phyloP scores from a whole-genome alignment of 1,284 basidiomycete species.

The Heliocybe sulcata region DNA sequence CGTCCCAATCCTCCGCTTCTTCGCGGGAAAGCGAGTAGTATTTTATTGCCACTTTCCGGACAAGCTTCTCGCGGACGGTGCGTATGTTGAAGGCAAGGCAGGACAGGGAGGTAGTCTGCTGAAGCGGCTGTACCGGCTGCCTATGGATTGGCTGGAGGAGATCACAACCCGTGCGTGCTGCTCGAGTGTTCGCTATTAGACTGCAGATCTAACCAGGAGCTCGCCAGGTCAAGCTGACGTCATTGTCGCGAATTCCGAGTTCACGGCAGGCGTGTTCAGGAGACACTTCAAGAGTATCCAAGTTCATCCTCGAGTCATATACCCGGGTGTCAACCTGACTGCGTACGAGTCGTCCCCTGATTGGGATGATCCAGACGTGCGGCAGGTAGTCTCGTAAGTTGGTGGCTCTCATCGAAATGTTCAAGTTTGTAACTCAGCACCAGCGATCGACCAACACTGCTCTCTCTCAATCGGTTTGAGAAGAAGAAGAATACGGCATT shows the following conservation, averaged over 20 bases:
- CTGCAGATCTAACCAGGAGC: neutral
- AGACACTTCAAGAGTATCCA: constrained; percentile 69
- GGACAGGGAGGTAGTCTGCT: constrained; percentile 36
- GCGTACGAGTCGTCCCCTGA: constrained; percentile 51
- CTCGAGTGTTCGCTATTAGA: neutral
- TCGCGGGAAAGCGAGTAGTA: constrained; percentile 72
- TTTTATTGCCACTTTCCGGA: constrained; percentile 99
- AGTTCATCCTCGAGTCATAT: constrained; percentile 68
- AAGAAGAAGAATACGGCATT: constrained; percentile 89
- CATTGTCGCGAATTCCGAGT: constrained; percentile 89
- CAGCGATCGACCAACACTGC: constrained; percentile 69
- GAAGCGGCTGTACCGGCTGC: constrained; percentile 76
- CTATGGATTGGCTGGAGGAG: constrained; percentile 91
- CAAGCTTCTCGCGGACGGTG: constrained; percentile 80
- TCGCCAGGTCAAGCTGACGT: constrained; percentile 75
- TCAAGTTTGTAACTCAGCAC: neutral
- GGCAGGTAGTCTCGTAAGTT: constrained; percentile 62
- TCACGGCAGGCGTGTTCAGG: constrained; percentile 78
- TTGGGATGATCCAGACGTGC: constrained; percentile 40
- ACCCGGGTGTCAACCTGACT: constrained; percentile 85
- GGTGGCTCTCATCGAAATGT: constrained; percentile 4
- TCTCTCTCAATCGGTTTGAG: constrained; percentile 95
- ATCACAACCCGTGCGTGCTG: constrained; percentile 75
- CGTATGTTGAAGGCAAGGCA: constrained; percentile 50
- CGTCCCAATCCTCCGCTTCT: constrained; percentile 72